Evolutionary conservation across 2,329 filamentous ascomycete genomes (phyloP).

Genomic region (Lanzia echinophila): DNA sequence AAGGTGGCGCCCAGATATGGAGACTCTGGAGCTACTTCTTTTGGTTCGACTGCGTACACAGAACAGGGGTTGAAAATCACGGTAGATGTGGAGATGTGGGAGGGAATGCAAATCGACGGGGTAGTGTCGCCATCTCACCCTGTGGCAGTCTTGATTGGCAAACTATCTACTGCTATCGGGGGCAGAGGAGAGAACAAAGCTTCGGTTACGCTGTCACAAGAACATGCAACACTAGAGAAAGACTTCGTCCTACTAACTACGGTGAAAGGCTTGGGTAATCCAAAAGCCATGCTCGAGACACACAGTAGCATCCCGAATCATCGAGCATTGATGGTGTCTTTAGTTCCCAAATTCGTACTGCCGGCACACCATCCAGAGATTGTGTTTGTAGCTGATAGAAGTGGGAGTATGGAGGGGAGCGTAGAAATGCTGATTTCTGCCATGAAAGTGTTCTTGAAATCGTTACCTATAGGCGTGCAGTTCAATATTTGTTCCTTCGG

Average conservation of each 20-base stretch:
- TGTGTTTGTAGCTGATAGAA: constrained; percentile 67
- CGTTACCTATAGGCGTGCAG: constrained; percentile 53
- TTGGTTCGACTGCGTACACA: neutral
- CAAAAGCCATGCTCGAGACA: constrained; percentile 57
- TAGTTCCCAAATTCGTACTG: constrained; percentile 64
- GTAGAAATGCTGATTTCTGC: constrained; percentile 49
- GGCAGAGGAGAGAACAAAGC: constrained; percentile 51
- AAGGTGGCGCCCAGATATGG: constrained; percentile 63
- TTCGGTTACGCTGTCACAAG: constrained; percentile 52
- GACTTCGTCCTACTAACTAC: constrained; percentile 64
- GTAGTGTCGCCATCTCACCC: constrained; percentile 63
- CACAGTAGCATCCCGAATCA: constrained; percentile 56
- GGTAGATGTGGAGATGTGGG: constrained; percentile 53
- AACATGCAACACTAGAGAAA: constrained; percentile 46
- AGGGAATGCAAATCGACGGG: constrained; percentile 49
- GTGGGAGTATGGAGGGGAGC: constrained; percentile 54
- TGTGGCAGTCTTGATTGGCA: constrained; percentile 58
- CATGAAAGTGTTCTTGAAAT: constrained; percentile 58
- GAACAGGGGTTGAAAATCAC: constrained; percentile 36
- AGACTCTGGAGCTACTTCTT: constrained; percentile 33
- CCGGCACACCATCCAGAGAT: constrained; percentile 52
- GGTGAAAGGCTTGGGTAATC: constrained; percentile 52
- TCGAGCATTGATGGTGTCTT: constrained; percentile 61
- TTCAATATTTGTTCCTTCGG: constrained; percentile 71
- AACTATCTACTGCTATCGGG: constrained; percentile 40